Evolutionary conservation across 208 protist genomes (phyloP).

Genomic region (Acanthamoeba healyi): DNA sequence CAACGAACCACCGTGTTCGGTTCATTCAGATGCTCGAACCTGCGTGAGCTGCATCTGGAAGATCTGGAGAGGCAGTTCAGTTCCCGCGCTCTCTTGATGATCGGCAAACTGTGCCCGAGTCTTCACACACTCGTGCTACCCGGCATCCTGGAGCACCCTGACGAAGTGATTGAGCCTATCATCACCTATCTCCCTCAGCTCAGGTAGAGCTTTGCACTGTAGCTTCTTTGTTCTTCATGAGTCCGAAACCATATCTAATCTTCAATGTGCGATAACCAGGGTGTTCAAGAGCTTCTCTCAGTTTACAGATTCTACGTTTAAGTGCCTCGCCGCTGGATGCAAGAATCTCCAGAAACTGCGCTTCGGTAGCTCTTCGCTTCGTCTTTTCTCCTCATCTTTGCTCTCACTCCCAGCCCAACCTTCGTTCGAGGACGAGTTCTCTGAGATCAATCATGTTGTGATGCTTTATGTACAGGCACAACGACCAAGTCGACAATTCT

Average conservation of each 20-base stretch:
- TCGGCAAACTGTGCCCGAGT: slow-evolving; percentile 47
- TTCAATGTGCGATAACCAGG: not conserved
- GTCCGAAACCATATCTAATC: not conserved
- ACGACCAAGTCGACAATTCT: slow-evolving; percentile 65
- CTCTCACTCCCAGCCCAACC: too few species aligned
- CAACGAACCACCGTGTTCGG: too few species aligned
- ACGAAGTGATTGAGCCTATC: slow-evolving; percentile 55
- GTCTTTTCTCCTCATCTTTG: not conserved
- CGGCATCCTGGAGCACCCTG: slow-evolving; percentile 43
- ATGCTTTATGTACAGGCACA: not conserved
- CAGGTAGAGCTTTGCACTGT: not conserved
- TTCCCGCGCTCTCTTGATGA: slow-evolving; percentile 31
- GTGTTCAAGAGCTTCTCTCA: slow-evolving; percentile 69
- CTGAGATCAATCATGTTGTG: not conserved
- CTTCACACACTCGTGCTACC: slow-evolving; percentile 64
- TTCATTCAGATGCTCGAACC: slow-evolving; percentile 28
- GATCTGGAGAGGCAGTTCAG: slow-evolving; percentile 66
- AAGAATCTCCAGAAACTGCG: slow-evolving; percentile 45
- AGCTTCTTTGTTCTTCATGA: not conserved
- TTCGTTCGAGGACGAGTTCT: too few species aligned
- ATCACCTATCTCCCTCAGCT: slow-evolving; percentile 9
- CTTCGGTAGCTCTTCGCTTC: not conserved
- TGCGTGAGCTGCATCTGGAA: slow-evolving; percentile 54
- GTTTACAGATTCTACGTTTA: slow-evolving; percentile 24
- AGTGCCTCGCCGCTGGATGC: slow-evolving; percentile 28